Base-by-base conservation (phyloP, 805 yeast species). In the Spathaspora girioi region DNA sequence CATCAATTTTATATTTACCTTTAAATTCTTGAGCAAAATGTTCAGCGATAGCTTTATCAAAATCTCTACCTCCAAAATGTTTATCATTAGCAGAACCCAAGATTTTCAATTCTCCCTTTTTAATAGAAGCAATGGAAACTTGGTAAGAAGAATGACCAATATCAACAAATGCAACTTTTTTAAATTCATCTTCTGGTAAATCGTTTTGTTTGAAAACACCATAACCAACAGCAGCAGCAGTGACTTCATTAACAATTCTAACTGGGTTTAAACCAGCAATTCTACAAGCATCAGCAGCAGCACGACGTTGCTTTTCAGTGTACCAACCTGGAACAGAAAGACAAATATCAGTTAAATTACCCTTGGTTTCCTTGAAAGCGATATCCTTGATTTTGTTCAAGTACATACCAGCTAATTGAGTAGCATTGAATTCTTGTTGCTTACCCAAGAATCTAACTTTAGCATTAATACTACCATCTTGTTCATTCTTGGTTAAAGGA, bases 151-250 rank as follows among this genome's bases (percentile, higher is more conserved):
- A 90, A 80, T 94, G 96, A 63, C 99, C 99, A 72, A 96, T 89
- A 73, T 94, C 99, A 54, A 94, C 85, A 64, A 94, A 89, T 47
- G 96, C 97, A 62, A 94, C 87, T 66, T 82, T 87, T 77, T 87
- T 86, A 66, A 92, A 86, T 71, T 86, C 87, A 64, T 89, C 96
- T 73, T 91, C 98, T 65, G 98, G 97, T 65, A 94, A 81, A 68
- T 93, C 97, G 59, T 88, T 82, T 43, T 74, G 75, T 83, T 94
- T 92, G 87, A 94, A 94, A 55, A 94, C 97, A 80, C 99, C 99
- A 78, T 94, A 96, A 63, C 97, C 96, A 59, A 94, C 97, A 64
- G 97, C 98, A 55, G 99, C 99, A 55, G 99, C 98, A 52, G 98
- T 92, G 59, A 89, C 86, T 71, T 94, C 99, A 73, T 94, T 94